Evolutionary conservation across 2,329 filamentous ascomycete species (phyloP), one percentile per base, ranked within the genome.

Genomic region (Aspergillus neotritici): DNA sequence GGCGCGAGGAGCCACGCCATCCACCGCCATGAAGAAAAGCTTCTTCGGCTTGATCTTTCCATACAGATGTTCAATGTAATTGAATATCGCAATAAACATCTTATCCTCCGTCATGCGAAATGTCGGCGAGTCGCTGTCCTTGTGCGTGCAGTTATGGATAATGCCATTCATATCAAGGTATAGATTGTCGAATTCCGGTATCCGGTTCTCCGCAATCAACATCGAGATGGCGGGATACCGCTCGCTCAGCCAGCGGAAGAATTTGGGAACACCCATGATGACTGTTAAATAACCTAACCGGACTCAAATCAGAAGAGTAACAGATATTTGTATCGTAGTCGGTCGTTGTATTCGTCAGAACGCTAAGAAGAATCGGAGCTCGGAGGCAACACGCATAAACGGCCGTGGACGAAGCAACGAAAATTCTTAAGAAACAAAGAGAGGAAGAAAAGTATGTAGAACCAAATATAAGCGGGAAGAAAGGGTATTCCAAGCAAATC

Each of bases 51-150:
- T 97, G 64, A 98, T 98, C 70, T 96, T 98, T 57, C 91, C 90
- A 67, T 94, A 98, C 41, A 98, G 71, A 72, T 98, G 93, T 69
- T 98, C 93, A 54, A 98, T 98, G 67, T 98, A 98, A 71, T 97
- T 97, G 80, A 98, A 98, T 60, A 98, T 98, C 46, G 89, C 86
- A 56, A 98, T 96, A 64, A 98, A 98, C 93, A 98, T 98, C 68
- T 96, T 87, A 66, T 98, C 91, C 67, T 98, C 94, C 44, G 85
- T 91, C 70, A 97, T 83, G 43, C 93, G 88, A 61, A 94, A 94
- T 1, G 87, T 88, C 4, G 89, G 82, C 63, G 91, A 90, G 62
- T 94, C 90, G 16, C 87, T 84, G 70, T 98, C 91, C 62, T 93
- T 95, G 72, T 98, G 93, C 44, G 93, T 98, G 68, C 93, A 98